Evolutionary conservation across 192 early-diverging fungal genomes (phyloP), one percentile per base, ranked within the genome.

Genomic region (Backusella liffmaniae): DNA sequence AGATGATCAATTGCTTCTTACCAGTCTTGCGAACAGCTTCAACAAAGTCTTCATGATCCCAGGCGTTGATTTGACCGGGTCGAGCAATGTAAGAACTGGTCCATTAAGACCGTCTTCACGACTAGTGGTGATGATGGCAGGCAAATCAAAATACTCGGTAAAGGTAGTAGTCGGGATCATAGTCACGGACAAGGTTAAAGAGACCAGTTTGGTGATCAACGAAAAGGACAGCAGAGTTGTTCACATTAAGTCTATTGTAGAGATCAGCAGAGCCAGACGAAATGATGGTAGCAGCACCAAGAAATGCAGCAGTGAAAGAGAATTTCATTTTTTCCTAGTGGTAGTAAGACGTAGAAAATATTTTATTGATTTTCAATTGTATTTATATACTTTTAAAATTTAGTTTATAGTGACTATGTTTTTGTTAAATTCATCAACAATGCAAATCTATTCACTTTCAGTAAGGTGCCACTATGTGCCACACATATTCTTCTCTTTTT

Each of bases 41-140:
- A n/a, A 72, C 65, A 73, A 78, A 78, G 30, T 56, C 34, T 49
- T 59, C 41, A 67, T 78, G 65, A 67, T 78, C 77, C 77, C 77
- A 78, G 46, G 77, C 77, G 73, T 78, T 78, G 77, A 78, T 73
- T 68, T 78, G 66, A 67, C 77, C 77, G 53, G 72, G 77, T 41
- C 77, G 77, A 73, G 77, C 21, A 66, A 74, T 68, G 51, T 74
- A 66, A 37, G 35, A 35, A 78, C 42, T 23, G 66, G 72, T 42
- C 77, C 77, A 66, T 78, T 78, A 66, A 72, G 77, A 51, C 77
- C 77, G 65, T 78, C 65, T 73, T 73, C 72, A n/a, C 70, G 66
- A 42, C 77, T 78, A 42, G 77, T 73, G 34, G 77, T 78, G 46
- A 78, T 49, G 67, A 78, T 62, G 46, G 73, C 65, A 74, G 77